Percentiles rank a stretch among this genome's conserved stretches.
phyloP scores from a whole-genome alignment of 176 grass and related monocot genomes.

The Oryza australiensis region DNA sequence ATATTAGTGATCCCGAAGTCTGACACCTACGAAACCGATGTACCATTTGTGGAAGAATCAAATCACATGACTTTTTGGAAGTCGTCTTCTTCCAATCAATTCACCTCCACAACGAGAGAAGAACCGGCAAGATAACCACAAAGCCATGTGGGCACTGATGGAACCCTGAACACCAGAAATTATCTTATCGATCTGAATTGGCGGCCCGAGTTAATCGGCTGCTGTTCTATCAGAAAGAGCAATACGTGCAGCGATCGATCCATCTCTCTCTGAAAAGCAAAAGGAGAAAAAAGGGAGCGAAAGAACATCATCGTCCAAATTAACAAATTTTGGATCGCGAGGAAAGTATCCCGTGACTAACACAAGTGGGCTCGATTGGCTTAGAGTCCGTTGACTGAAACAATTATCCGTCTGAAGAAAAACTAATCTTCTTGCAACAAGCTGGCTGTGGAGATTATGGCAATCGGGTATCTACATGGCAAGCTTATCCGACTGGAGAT shows the following conservation, averaged over 20 bases:
- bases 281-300: no score
- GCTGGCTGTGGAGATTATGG: no score
- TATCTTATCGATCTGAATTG: background rate
- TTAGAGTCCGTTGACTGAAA: background rate
- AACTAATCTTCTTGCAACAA: background rate
- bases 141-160: constrained; percentile 9
- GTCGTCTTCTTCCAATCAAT: background rate
- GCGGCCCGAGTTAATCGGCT: background rate
- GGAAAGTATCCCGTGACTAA: background rate
- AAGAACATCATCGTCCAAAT: no score
- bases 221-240: background rate
- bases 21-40: constrained; percentile 27
- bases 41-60: constrained; percentile 27
- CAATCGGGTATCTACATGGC: no score
- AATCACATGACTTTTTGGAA: constrained; percentile 27
- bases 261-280: background rate
- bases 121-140: background rate
- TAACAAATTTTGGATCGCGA: background rate
- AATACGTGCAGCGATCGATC: background rate
- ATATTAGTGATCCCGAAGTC: background rate
- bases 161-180: background rate
- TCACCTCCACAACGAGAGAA: background rate
- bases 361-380: background rate
- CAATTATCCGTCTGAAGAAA: background rate
- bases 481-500: no score